Conservation (phyloP, 768 basidiomycete species). For the Podaxis carcinomalis region DNA sequence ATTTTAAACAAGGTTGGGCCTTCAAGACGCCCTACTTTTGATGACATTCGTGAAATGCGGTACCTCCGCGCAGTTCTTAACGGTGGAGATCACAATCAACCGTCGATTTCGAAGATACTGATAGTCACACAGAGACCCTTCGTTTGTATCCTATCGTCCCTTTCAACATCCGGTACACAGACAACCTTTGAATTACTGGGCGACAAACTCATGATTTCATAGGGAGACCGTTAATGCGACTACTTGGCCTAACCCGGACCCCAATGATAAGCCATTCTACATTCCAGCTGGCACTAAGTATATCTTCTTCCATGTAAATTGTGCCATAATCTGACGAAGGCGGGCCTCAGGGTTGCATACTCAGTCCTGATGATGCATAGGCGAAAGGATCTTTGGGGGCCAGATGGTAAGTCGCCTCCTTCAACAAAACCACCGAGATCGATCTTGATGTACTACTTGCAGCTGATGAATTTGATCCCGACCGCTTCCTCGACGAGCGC, state of each 20-base stretch:
- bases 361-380: conserved; percentile 66
- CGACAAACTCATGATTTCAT: neutral
- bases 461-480: conserved; percentile 70
- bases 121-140: conserved; percentile 37
- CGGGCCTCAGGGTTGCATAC: conserved; percentile 34
- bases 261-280: conserved; percentile 45
- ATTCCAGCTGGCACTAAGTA: conserved; percentile 47
- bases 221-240: conserved; percentile 46
- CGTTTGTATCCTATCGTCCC: conserved; percentile 57
- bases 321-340: neutral
- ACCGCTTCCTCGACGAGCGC: conserved; percentile 64
- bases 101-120: neutral
- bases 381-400: conserved; percentile 65
- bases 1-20: conserved; percentile 48
- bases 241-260: conserved; percentile 43
- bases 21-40: conserved; percentile 33
- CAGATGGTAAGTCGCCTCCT: conserved; percentile 45
- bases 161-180: conserved; percentile 41
- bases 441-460: neutral
- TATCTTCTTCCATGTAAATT: conserved; percentile 11
- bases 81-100: conserved; percentile 28
- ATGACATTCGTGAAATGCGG: conserved; percentile 53
- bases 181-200: neutral
- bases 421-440: neutral
- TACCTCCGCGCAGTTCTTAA: conserved; percentile 64